phyloP scores from a whole-genome alignment of 208 protist species.

The Trypanosoma avium region DNA sequence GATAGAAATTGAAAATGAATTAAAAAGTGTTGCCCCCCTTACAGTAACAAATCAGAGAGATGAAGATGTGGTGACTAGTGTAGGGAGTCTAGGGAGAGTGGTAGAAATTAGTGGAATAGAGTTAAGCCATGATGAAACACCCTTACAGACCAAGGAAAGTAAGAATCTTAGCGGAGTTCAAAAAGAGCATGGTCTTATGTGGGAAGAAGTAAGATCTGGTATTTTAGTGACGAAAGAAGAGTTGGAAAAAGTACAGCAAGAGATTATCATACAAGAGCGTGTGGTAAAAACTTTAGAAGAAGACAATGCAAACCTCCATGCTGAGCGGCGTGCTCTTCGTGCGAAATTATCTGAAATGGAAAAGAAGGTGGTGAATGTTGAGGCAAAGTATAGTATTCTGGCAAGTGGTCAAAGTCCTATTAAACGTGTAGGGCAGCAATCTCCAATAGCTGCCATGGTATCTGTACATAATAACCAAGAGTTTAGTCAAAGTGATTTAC shows the following conservation, averaged over 20 bases:
- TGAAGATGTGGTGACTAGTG: conserved; percentile 16
- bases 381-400: conserved; percentile 70
- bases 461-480: background rate
- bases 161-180: background rate
- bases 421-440: background rate
- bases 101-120: conserved; percentile 14
- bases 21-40: conserved; percentile 1
- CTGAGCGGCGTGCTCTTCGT: conserved; percentile 45
- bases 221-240: conserved; percentile 22
- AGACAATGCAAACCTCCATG: conserved; percentile 63
- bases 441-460: background rate
- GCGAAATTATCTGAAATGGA: conserved; percentile 42
- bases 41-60: background rate
- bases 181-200: conserved; percentile 2
- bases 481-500: conserved; percentile 5
- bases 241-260: conserved; percentile 35
- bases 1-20: background rate
- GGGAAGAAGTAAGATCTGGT: conserved; percentile 17
- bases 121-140: conserved; percentile 2
- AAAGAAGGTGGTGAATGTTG: conserved; percentile 47
- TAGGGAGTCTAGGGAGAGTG: background rate
- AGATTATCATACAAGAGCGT: conserved; percentile 68
- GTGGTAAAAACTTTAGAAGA: conserved; percentile 66
- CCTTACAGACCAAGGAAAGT: background rate
- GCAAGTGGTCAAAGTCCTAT: conserved; percentile 31